A percentile compares a stretch with the other conserved stretches of the same genome.
Evolutionary conservation across 108 stramenopile genomes (phyloP).

Genomic region (Asterionellopsis glacialis): DNA sequence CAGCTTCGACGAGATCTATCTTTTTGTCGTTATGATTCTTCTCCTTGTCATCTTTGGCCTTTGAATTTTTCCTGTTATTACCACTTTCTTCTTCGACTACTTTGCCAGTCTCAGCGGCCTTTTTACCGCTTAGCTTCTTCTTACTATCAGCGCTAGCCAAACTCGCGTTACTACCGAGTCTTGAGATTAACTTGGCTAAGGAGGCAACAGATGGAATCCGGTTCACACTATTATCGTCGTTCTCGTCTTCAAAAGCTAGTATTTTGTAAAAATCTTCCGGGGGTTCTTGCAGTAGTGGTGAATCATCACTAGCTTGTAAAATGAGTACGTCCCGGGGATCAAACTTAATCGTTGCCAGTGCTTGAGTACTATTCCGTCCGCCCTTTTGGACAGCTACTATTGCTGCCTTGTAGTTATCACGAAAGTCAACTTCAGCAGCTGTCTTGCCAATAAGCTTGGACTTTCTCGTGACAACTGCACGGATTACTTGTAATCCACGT

Average conservation of each 20-base stretch:
- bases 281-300: conserved; percentile 54
- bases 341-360: conserved; percentile 39
- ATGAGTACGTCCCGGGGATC: conserved; percentile 60
- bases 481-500: conserved; percentile 62
- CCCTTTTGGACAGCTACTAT: conserved; percentile 64
- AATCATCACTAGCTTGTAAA: conserved; percentile 65
- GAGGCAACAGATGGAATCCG: no score
- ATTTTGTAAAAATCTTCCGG: conserved; percentile 55
- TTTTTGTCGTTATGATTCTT: no score
- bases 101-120: no score
- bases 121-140: no score
- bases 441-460: conserved; percentile 58
- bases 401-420: conserved; percentile 58
- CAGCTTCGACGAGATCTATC: not conserved
- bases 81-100: no score
- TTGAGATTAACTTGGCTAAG: not conserved
- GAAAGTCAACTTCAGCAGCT: conserved; percentile 49
- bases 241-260: conserved; percentile 2
- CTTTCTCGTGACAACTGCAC: conserved; percentile 46
- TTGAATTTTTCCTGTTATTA: no score
- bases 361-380: conserved; percentile 31
- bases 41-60: no score
- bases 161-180: not conserved
- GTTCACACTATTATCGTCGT: conserved; percentile 10
- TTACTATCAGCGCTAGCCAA: no score